Base-by-base conservation (phyloP, 75 land plant species). In the Pinus taeda region DNA sequence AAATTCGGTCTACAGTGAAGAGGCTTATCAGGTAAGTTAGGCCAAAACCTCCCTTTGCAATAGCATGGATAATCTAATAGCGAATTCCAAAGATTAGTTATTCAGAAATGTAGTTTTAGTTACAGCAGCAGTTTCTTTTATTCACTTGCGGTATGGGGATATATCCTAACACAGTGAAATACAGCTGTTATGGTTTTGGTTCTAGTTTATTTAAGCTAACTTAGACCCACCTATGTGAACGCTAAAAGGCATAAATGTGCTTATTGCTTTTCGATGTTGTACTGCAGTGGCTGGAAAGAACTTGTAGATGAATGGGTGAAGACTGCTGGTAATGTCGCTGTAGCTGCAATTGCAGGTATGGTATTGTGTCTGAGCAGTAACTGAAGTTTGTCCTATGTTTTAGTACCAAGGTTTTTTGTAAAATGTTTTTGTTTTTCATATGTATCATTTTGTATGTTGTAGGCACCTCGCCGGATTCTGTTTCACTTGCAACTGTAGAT, bases 221-320 rank as follows among this genome's bases (percentile, higher is more conserved):
- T 49, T 49, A 49, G 11, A 49, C 53, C 53, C 9, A 8, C 12
- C 53, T 49, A 49, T 9, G 12, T 8, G 53, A 49, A 49, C 11
- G 11, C 53, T 49, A 49, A 49, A 49, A 49, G 53, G 53, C 7
- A 33, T 65, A 17, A 15, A 17, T 17, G 20, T 21, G n/a, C 21
- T 69, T 42, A 39, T 39, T 39, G 49, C 11, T 18, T 20, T 11
- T 69, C 3, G n/a, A 69, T 69, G 49, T 49, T 39, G 72, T 37
- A 39, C 72, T 86, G 88, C 89, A 95, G 98, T 42, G 82, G 30
- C 24, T 95, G 98, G 98, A 95, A 93, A 81, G 82, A 78, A 21
- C 60, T 93, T 75, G 96, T 88, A 37, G 93, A 95, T 80, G 90
- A 87, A 70, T 93, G 93, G 92, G 87, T 86, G 0, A 81, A 79